These are phyloP conservation scores for Tulasnella sp. DNA, from an alignment of 768 basidiomycete genomes.

Conservation along the genomic window DNA sequence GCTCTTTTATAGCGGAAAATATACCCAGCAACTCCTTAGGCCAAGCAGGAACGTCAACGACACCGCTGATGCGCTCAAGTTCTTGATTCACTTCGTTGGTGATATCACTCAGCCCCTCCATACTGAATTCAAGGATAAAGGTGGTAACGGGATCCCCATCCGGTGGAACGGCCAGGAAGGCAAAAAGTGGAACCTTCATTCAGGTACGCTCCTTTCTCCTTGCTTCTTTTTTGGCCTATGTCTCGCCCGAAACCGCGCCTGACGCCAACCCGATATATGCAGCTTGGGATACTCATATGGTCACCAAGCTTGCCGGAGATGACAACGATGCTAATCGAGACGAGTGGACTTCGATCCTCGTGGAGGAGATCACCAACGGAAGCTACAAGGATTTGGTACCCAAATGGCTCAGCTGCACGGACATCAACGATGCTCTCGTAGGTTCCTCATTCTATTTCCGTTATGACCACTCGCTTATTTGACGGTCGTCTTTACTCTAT, in stretches of 20 bases:
- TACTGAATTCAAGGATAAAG: not conserved
- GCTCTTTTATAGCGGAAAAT: not conserved
- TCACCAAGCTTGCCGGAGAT: slow-evolving; percentile 9
- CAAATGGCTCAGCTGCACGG: slow-evolving; percentile 21
- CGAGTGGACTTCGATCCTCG: slow-evolving; percentile 12
- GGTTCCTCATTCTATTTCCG: not conserved
- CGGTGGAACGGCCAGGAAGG: not conserved
- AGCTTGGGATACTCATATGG: slow-evolving; percentile 30
- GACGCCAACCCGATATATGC: not conserved
- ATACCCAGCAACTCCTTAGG: slow-evolving; percentile 1
- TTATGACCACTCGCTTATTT: too few relatives aligned
- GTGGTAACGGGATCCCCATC: slow-evolving; percentile 19
- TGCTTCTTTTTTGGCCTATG: too few relatives aligned
- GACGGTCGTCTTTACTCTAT: not conserved
- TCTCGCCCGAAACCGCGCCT: not conserved
- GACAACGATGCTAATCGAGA: slow-evolving; percentile 12
- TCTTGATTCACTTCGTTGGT: slow-evolving; percentile 26
- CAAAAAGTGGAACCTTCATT: not conserved
- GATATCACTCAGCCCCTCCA: slow-evolving; percentile 28
- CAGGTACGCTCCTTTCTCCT: not conserved
- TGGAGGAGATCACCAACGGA: slow-evolving; percentile 6
- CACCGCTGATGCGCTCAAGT: slow-evolving; percentile 25
- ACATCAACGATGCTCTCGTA: not conserved
- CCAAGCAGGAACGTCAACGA: not conserved
- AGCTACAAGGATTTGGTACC: slow-evolving; percentile 1